phyloP scores from a whole-genome alignment of 1,284 basidiomycete species.

The Mycosarcoma maydis region DNA sequence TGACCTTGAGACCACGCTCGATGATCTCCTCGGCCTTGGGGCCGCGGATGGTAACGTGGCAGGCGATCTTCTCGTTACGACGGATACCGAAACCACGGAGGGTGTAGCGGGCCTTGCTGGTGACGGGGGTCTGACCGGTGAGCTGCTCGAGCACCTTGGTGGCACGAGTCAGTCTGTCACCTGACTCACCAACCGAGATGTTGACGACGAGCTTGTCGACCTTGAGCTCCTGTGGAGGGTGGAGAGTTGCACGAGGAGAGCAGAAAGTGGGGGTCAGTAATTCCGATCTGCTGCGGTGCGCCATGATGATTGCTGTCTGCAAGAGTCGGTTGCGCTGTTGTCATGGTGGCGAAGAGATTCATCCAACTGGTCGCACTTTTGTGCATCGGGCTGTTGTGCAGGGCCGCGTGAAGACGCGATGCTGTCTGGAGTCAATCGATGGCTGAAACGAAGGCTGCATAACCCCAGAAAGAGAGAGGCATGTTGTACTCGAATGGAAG shows the following conservation, averaged over 20 bases:
- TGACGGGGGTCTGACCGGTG: slow-evolving; percentile 98
- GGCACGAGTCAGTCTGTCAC: slow-evolving; percentile 97
- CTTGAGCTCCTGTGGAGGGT: slow-evolving; percentile 77
- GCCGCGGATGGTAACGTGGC: slow-evolving; percentile 98
- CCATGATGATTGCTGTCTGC: background rate
- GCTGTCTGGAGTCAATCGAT: too few species aligned
- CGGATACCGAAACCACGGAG: slow-evolving; percentile 99
- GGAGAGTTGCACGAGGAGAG: background rate
- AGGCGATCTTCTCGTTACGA: slow-evolving; percentile 99
- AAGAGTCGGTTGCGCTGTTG: background rate
- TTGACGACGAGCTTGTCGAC: slow-evolving; percentile 99
- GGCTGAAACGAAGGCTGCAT: too few species aligned
- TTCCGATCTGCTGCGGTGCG: background rate
- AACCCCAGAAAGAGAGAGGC: too few species aligned
- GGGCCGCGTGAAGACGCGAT: too few species aligned
- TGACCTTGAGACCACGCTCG: slow-evolving; percentile 98
- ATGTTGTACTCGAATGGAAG: too few species aligned
- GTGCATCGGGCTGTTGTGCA: too few species aligned
- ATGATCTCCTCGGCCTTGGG: slow-evolving; percentile 99
- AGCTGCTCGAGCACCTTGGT: slow-evolving; percentile 99
- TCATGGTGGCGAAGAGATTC: background rate
- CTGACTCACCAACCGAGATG: slow-evolving; percentile 99
- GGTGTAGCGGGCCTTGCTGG: slow-evolving; percentile 99
- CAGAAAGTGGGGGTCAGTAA: slow-evolving; percentile 7
- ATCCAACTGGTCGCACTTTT: background rate